Percentiles rank a stretch among this genome's conserved stretches.
These are phyloP conservation scores for Tylopilus sp. DNA, from an alignment of 768 basidiomycete genomes.

Conservation along the genomic window DNA sequence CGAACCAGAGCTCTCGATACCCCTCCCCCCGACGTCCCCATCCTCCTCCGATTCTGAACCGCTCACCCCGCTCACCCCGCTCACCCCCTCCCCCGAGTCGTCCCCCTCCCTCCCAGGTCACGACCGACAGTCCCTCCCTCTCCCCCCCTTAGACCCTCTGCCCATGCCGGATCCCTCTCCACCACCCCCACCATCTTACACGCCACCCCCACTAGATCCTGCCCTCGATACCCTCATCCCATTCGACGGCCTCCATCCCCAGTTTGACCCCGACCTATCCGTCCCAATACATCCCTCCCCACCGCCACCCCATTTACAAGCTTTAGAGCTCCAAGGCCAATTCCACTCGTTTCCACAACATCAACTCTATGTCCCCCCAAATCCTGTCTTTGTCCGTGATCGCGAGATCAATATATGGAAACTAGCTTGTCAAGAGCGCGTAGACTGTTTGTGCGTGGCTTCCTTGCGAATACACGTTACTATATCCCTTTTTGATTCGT, in stretches of 20 bases:
- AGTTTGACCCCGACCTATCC: slow-evolving; percentile 19
- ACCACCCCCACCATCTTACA: not conserved
- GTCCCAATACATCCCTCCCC: slow-evolving; percentile 14
- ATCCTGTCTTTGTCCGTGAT: slow-evolving; percentile 30
- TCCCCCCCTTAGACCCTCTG: slow-evolving; percentile 8
- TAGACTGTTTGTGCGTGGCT: slow-evolving; percentile 30
- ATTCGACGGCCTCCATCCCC: slow-evolving; percentile 21
- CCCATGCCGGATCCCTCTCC: not conserved
- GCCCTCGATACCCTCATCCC: slow-evolving; percentile 27
- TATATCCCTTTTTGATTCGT: slow-evolving; percentile 6
- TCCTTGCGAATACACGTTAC: slow-evolving; percentile 1
- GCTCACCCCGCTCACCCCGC: slow-evolving; percentile 20
- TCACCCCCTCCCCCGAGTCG: slow-evolving; percentile 20
- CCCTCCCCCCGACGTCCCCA: not conserved
- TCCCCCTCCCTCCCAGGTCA: slow-evolving; percentile 26
- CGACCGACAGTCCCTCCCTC: slow-evolving; percentile 17
- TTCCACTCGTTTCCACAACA: slow-evolving; percentile 23
- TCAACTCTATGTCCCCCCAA: slow-evolving; percentile 27
- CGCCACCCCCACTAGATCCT: slow-evolving; percentile 16
- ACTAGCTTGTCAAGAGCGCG: slow-evolving; percentile 33
- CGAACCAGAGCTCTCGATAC: slow-evolving; percentile 3
- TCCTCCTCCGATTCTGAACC: slow-evolving; percentile 6
- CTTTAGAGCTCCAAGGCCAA: slow-evolving; percentile 24
- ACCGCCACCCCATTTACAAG: slow-evolving; percentile 13
- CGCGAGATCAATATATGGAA: slow-evolving; percentile 35